Conservation (phyloP, 1,139 yeast genomes). For the Pichia sp. region DNA sequence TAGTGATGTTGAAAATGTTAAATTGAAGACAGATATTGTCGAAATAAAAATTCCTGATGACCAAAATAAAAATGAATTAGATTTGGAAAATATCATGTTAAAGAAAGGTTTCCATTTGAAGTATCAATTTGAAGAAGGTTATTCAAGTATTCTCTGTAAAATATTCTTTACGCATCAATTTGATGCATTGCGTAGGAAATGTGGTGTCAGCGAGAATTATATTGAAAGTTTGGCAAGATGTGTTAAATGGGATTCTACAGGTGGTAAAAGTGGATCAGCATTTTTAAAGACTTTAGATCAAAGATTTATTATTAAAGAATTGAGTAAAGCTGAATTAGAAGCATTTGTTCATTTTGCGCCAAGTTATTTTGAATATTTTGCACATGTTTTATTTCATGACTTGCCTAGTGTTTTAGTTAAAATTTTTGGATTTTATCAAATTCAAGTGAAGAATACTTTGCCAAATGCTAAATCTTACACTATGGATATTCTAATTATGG, state of each 20-base stretch:
- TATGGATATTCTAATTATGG: conserved; percentile 94
- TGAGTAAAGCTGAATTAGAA: conserved; percentile 83
- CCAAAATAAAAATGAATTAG: not conserved
- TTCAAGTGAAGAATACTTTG: conserved; percentile 72
- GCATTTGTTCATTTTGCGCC: conserved; percentile 96
- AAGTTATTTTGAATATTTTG: conserved; percentile 90
- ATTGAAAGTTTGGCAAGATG: conserved; percentile 90
- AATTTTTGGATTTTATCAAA: conserved; percentile 92
- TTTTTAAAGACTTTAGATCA: conserved; percentile 90
- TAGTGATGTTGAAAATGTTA: not conserved
- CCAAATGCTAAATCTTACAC: conserved; percentile 66
- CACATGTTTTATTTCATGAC: conserved; percentile 91
- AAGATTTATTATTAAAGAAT: conserved; percentile 81
- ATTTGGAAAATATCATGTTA: conserved; percentile 63
- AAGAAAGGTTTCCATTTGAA: conserved; percentile 85
- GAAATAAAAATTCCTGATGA: not conserved
- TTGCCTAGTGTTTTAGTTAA: conserved; percentile 92
- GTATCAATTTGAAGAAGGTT: conserved; percentile 85
- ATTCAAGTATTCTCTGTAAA: conserved; percentile 80
- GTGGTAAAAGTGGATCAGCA: conserved; percentile 95
- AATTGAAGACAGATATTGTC: not conserved
- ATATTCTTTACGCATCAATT: conserved; percentile 95
- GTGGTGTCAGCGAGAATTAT: conserved; percentile 71
- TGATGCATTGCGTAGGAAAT: conserved; percentile 82
- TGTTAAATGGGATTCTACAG: conserved; percentile 90